Conservation (phyloP, 371 early-diverging fungal genomes). For the Mucor plumbeus region DNA sequence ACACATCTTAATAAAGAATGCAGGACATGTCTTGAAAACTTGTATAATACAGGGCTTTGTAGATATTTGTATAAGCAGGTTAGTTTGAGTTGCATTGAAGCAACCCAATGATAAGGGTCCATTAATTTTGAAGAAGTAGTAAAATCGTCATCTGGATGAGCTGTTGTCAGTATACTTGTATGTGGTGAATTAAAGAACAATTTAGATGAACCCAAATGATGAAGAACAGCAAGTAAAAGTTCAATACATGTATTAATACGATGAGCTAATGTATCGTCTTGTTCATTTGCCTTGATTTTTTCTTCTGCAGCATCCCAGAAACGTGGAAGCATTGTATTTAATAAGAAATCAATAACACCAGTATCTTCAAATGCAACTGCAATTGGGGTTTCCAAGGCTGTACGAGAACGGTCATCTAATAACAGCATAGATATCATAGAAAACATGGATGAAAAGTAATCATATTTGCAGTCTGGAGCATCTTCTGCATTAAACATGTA, state of each 20-base stretch:
- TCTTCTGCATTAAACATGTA: conserved; percentile 43
- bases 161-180: conserved; percentile 53
- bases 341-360: conserved; percentile 62
- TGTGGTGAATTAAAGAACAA: conserved; percentile 58
- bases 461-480: conserved; percentile 48
- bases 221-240: conserved; percentile 59
- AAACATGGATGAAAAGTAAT: conserved; percentile 59
- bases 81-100: conserved; percentile 57
- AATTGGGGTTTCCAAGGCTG: conserved; percentile 71
- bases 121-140: conserved; percentile 35
- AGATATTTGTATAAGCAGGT: conserved; percentile 54
- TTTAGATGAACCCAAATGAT: conserved; percentile 62
- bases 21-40: conserved; percentile 55
- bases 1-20: conserved; percentile 62
- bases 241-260: conserved; percentile 60
- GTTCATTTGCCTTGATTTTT: conserved; percentile 23
- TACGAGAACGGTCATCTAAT: conserved; percentile 63
- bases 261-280: conserved; percentile 12
- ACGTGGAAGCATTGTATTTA: conserved; percentile 33
- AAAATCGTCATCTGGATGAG: conserved; percentile 45
- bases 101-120: conserved; percentile 66
- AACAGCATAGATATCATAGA: conserved; percentile 53
- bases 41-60: conserved; percentile 30
- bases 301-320: conserved; percentile 42
- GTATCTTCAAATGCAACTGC: conserved; percentile 68